Evolutionary conservation across 371 early-diverging fungal species (phyloP), one percentile per base, ranked within the genome.

Genomic region (Syncephalastrum sp.): DNA sequence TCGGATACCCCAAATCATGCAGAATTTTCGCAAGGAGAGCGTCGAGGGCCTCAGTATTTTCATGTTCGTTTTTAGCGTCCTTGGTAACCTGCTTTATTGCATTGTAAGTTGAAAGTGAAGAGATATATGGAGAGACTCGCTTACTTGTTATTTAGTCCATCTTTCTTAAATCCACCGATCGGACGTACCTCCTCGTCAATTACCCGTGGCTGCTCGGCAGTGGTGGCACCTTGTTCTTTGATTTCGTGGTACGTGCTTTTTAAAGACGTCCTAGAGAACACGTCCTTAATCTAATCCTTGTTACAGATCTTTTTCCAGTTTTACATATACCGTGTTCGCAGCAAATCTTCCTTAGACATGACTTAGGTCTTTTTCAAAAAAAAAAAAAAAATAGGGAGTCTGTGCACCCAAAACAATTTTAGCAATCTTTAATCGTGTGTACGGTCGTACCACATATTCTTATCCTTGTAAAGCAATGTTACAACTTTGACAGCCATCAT

Each of bases 41-140:
- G 83, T 83, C 5, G 84, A 90, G 56, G 93, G 94, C 0, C 69
- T 95, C 42, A 82, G 87, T 14, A 62, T 92, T 50, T 69, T 74
- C 57, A 90, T 95, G 89, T 94, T 95, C 67, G 56, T 85, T 23
- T 88, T 89, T 71, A 88, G 92, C 45, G 84, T 91, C n/a, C 58
- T 87, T 16, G 94, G 92, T 38, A 95, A 95, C 73, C 53, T 87
- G 6, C 86, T 92, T 4, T 94, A 70, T 53, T 76, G 75, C 45
- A 42, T 75, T 60, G 80, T 76, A 74, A 71, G 68, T 52, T 47
- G 14, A 1, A 17, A 10, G n/a, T 25, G 38, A 38, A 13, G 46
- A 43, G 17, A 42, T 50, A 45, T 17, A 53, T 13, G 24, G 48
- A 42, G 17, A 50, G 27, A 42, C 13, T 5, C 50, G 45, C 13